phyloP scores from a whole-genome alignment of 1,284 basidiomycete species.

The Tetrapyrgos nigripes region DNA sequence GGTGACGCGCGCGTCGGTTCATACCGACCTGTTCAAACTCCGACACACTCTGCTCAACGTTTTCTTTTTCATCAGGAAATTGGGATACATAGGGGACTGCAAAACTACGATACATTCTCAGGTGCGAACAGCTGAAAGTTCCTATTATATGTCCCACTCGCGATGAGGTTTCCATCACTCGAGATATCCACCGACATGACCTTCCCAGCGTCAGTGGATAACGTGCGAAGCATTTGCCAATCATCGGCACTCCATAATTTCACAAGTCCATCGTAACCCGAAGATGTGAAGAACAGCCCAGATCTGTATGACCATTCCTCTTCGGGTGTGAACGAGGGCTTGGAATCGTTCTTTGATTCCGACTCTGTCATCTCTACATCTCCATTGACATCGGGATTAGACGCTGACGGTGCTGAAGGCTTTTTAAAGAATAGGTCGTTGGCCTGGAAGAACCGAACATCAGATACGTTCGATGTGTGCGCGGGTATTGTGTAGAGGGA shows the following conservation, averaged over 20 bases:
- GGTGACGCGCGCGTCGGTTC: neutral
- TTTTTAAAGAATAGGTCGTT: constrained; percentile 51
- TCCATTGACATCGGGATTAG: constrained; percentile 17
- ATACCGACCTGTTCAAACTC: neutral
- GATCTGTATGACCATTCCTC: constrained; percentile 80
- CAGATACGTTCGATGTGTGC: constrained; percentile 93
- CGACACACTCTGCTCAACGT: neutral
- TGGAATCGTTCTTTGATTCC: constrained; percentile 9
- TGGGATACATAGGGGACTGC: neutral
- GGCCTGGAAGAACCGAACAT: constrained; percentile 91
- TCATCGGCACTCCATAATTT: constrained; percentile 99
- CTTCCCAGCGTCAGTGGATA: constrained; percentile 95
- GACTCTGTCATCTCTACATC: constrained; percentile 11
- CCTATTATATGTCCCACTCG: constrained; percentile 90
- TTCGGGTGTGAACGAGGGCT: constrained; percentile 8
- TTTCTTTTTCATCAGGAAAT: too few species aligned
- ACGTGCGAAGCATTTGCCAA: constrained; percentile 90
- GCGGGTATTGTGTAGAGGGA: constrained; percentile 97
- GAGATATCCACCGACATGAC: constrained; percentile 98
- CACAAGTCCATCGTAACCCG: constrained; percentile 95
- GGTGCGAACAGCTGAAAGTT: constrained; percentile 86
- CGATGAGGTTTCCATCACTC: constrained; percentile 83
- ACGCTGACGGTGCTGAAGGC: constrained; percentile 37
- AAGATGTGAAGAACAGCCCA: constrained; percentile 92
- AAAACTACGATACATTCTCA: constrained; percentile 5